These are phyloP conservation scores for Trichoderma sp. DNA, from an alignment of 2,329 filamentous ascomycete genomes.

Conservation along the genomic window DNA sequence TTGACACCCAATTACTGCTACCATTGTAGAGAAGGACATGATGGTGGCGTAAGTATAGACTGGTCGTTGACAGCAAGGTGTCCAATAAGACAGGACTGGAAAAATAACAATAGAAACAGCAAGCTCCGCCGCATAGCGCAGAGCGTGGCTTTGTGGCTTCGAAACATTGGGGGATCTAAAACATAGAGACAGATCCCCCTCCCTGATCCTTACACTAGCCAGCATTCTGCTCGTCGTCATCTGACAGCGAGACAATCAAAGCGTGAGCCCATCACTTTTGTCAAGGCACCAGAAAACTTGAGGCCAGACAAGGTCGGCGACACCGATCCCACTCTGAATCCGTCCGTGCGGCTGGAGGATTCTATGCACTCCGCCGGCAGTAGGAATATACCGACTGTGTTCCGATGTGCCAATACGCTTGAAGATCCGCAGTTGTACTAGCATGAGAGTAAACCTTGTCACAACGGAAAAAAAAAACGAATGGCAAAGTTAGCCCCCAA, in stretches of 20 bases:
- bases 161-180: conserved; percentile 13
- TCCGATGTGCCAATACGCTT: conserved; percentile 9
- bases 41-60: background rate
- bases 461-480: background rate
- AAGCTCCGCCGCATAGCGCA: background rate
- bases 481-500: background rate
- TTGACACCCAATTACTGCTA: background rate
- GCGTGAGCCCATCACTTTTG: background rate
- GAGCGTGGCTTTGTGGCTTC: background rate
- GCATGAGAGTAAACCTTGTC: conserved; percentile 1
- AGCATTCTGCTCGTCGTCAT: background rate
- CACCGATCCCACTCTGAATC: conserved; percentile 21
- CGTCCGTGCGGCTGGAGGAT: conserved; percentile 25
- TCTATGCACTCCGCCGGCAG: conserved; percentile 24
- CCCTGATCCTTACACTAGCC: background rate
- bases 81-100: background rate
- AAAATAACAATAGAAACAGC: background rate
- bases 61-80: background rate
- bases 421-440: conserved; percentile 6
- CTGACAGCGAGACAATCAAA: background rate
- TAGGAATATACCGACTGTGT: conserved; percentile 19
- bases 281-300: conserved; percentile 4
- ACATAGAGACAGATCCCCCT: conserved; percentile 14
- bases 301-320: conserved; percentile 20
- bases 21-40: background rate